Percentiles rank a stretch among this genome's conserved stretches.
Evolutionary conservation across 805 yeast genomes (phyloP).

Genomic region (Sugiyamaella mastotermitis): DNA sequence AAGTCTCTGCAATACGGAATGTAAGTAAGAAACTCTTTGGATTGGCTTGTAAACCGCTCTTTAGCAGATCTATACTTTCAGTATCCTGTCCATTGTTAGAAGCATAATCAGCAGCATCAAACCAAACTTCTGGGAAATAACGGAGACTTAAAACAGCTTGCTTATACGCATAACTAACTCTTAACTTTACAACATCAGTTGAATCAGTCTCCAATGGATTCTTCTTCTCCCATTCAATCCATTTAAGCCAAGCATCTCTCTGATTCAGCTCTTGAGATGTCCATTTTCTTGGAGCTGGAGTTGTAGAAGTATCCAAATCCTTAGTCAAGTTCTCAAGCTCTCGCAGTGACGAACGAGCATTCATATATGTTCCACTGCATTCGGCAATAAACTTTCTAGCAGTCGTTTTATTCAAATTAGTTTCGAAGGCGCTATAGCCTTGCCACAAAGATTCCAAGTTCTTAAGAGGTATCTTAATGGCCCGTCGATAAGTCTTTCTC

Average conservation of each 20-base stretch:
- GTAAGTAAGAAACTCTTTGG: slow-evolving; percentile 65
- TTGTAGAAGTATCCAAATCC: slow-evolving; percentile 38
- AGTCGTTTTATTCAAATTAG: slow-evolving; percentile 61
- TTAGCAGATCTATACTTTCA: slow-evolving; percentile 40
- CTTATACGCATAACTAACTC: slow-evolving; percentile 67
- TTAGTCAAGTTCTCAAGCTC: slow-evolving; percentile 60
- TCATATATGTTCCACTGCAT: slow-evolving; percentile 78
- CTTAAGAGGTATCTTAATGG: slow-evolving; percentile 64
- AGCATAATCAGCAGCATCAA: slow-evolving; percentile 41
- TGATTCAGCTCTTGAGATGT: slow-evolving; percentile 33
- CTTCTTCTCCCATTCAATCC: slow-evolving; percentile 75
- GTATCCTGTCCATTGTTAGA: slow-evolving; percentile 30
- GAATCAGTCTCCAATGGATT: slow-evolving; percentile 61
- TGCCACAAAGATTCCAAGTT: slow-evolving; percentile 77
- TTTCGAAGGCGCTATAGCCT: slow-evolving; percentile 78
- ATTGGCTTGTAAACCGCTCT: slow-evolving; percentile 53
- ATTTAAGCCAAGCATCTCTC: slow-evolving; percentile 53
- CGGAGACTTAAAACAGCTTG: slow-evolving; percentile 59
- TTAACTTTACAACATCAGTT: slow-evolving; percentile 39
- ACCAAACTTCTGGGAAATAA: slow-evolving; percentile 75
- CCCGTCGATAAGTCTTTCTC: slow-evolving; percentile 64
- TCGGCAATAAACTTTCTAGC: slow-evolving; percentile 84
- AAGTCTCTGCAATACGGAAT: slow-evolving; percentile 60
- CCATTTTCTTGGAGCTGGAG: slow-evolving; percentile 27
- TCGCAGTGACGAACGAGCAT: slow-evolving; percentile 67